Evolutionary conservation across 163 green algal genomes (phyloP).

Genomic region (Chlamydomonas reinhardtii): DNA sequence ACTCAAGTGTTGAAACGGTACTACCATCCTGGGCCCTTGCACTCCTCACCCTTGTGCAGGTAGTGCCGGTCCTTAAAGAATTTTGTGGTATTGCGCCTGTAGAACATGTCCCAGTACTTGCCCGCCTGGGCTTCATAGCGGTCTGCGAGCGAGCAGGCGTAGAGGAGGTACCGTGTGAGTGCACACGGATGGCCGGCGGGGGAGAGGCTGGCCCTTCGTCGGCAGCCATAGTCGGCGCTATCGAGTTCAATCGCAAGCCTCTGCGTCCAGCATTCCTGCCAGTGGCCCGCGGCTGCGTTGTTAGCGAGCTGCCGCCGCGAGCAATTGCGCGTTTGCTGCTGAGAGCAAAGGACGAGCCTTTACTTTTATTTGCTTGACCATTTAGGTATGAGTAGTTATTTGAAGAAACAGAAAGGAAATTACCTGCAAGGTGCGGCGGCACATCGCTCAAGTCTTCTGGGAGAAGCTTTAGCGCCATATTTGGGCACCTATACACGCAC

Average conservation of each 20-base stretch:
- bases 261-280: not conserved
- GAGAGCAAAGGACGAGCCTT: too few species aligned
- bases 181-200: too few species aligned
- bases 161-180: not conserved
- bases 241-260: not conserved
- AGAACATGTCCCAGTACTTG: conserved; percentile 90
- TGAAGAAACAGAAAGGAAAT: not conserved
- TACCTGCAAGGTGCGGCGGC: conserved; percentile 13
- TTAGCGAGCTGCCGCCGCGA: not conserved
- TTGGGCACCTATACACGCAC: not conserved
- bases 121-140: conserved; percentile 68
- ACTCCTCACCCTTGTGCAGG: conserved; percentile 64
- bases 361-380: too few species aligned
- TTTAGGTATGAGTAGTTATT: too few species aligned
- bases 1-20: too few species aligned
- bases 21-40: too few species aligned
- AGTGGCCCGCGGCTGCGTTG: too few species aligned
- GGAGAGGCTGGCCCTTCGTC: too few species aligned
- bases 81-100: conserved; percentile 77
- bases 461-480: conserved; percentile 26
- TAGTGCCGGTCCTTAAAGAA: conserved; percentile 97
- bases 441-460: conserved; percentile 39
- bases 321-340: too few species aligned
- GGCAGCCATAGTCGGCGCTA: not conserved
- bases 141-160: not conserved